A percentile compares a stretch with the other conserved stretches of the same genome.
These are phyloP conservation scores for Solanum tarijense DNA, from an alignment of 257 asterid genomes.

Conservation along the genomic window DNA sequence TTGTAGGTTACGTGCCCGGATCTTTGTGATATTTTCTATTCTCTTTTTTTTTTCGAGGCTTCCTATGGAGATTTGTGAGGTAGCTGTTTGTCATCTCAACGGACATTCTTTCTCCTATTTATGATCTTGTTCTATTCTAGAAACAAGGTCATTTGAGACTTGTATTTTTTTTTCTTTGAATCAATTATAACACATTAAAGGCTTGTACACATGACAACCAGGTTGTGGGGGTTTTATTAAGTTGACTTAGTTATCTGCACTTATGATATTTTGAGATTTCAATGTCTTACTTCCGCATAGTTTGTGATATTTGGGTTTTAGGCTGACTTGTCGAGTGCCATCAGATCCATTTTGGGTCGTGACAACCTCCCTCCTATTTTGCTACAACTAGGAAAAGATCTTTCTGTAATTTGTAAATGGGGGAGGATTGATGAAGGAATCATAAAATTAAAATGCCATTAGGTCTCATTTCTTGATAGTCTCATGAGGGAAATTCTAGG, in stretches of 20 bases:
- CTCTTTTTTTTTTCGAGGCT: background rate
- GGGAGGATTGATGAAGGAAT: background rate
- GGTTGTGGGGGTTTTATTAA: background rate
- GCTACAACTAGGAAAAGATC: background rate
- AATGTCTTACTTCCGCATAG: background rate
- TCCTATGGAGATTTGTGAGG: background rate
- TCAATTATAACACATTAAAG: background rate
- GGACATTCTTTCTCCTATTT: background rate
- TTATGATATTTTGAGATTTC: background rate
- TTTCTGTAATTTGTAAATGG: background rate
- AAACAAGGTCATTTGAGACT: too few species aligned
- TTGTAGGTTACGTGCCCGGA: background rate
- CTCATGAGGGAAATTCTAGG: background rate
- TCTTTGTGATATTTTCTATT: background rate
- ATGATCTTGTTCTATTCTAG: background rate
- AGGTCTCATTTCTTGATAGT: background rate
- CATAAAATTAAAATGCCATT: background rate
- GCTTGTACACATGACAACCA: background rate
- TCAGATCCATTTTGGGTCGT: background rate
- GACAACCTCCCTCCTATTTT: background rate
- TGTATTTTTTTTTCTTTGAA: too few species aligned
- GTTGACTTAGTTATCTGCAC: background rate
- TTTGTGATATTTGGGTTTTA: background rate
- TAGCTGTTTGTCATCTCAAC: background rate
- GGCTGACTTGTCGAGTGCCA: background rate